These are phyloP conservation scores for Colletotrichum eleusines DNA, from an alignment of 2,329 filamentous ascomycete species.

Conservation along the genomic window DNA sequence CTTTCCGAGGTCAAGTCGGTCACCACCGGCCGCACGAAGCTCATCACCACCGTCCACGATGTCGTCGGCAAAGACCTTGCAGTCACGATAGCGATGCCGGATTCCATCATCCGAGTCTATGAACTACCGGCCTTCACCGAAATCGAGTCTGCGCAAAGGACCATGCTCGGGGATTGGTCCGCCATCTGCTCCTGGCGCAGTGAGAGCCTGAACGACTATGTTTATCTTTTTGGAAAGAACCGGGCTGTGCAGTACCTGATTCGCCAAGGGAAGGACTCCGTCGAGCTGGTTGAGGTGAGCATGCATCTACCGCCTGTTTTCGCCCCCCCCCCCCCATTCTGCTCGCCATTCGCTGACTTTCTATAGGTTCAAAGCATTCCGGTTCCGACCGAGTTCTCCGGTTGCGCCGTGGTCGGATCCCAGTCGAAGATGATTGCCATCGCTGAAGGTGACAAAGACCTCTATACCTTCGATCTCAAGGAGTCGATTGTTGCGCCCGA, in stretches of 20 bases:
- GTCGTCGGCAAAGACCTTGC: constrained; percentile 53
- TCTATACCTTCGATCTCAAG: constrained; percentile 55
- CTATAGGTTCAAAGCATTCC: constrained; percentile 57
- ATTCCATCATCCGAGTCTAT: constrained; percentile 57
- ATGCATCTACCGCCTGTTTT: neutral
- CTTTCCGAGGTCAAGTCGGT: constrained; percentile 50
- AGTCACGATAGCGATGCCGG: constrained; percentile 57
- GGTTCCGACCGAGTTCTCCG: constrained; percentile 55
- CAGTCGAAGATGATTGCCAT: constrained; percentile 56
- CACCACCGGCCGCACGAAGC: constrained; percentile 59
- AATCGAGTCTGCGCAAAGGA: constrained; percentile 49
- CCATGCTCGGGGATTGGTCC: constrained; percentile 60
- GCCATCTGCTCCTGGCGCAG: constrained; percentile 60
- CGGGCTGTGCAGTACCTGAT: constrained; percentile 55
- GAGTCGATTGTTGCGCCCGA: constrained; percentile 55
- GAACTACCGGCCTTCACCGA: constrained; percentile 50
- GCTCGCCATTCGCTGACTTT: neutral
- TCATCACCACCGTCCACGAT: constrained; percentile 55
- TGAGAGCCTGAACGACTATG: constrained; percentile 55
- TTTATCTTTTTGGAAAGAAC: constrained; percentile 60
- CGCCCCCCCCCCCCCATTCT: neutral
- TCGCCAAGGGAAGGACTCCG: constrained; percentile 45
- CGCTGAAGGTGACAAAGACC: constrained; percentile 51
- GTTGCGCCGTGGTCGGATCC: constrained; percentile 55
- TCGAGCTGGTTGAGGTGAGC: constrained; percentile 55